Evolutionary conservation across 2,329 filamentous ascomycete species (phyloP), one percentile per base, ranked within the genome.

Genomic region (Colletotrichum horii): DNA sequence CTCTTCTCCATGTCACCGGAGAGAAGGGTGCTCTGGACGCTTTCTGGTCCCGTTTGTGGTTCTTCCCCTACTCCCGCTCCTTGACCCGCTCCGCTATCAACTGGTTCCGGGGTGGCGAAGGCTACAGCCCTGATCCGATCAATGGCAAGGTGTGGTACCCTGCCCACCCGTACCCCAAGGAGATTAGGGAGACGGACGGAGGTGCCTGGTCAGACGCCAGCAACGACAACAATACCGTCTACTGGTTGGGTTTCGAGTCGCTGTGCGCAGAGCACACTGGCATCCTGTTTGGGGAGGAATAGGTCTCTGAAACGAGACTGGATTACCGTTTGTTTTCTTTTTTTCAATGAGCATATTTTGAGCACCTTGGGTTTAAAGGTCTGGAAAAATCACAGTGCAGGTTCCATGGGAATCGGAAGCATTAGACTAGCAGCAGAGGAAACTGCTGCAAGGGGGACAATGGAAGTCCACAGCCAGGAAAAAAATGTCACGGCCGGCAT

Each of bases 1-100:
- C 80, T 8, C 70, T 87, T 34, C 83, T 84, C 75, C 85, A 87
- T 78, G 85, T 83, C 77, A 87, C 85, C 0, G 84, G 84, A 11
- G 70, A 79, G 75, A 87, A 87, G 77, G 79, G 80, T 4, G 78
- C 76, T 22, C 71, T 85, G 6, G 77, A 82, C 26, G 30, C 66
- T 2, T 83, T 83, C 77, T 87, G 82, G 75, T 78, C 79, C 19
- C 80, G 79, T 28, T 79, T 85, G 78, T 87, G 85, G 85, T 87
- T 84, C 78, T 83, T 81, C 56, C 84, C 83, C 5, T 83, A 82
- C 66, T 79, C 79, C 22, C 76, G 80, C 34, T 78, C 81, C 1
- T 73, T 87, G 16, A 77, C 85, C 26, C 78, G 74, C 19, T 82
- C 82, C 0, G 77, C 80, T 6, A 80, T 82, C 64, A 76, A 71